Percentiles rank a stretch among this genome's conserved stretches.
Evolutionary conservation across 768 basidiomycete species (phyloP).

Genomic region (Gymnopilus dilepis): DNA sequence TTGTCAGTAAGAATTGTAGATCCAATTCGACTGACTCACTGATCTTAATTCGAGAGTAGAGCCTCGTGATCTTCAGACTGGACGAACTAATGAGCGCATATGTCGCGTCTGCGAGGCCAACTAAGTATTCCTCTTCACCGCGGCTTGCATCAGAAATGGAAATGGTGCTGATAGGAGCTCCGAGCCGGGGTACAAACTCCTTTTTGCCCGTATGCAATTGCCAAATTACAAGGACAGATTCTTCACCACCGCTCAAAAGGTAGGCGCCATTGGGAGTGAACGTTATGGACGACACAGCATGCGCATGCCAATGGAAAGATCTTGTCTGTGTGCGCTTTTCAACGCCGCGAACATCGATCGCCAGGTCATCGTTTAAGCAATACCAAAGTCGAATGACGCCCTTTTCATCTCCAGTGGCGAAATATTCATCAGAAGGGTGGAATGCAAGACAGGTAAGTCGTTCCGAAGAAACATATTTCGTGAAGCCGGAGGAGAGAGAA

Average conservation of each 20-base stretch:
- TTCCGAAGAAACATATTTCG: slow-evolving; percentile 84
- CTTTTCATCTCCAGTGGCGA: slow-evolving; percentile 90
- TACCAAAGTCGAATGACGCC: slow-evolving; percentile 94
- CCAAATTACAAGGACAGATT: slow-evolving; percentile 97
- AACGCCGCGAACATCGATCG: slow-evolving; percentile 57
- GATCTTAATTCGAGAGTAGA: slow-evolving; percentile 78
- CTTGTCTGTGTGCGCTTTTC: slow-evolving; percentile 87
- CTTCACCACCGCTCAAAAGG: slow-evolving; percentile 92
- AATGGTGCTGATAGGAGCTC: slow-evolving; percentile 81
- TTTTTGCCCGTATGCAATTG: slow-evolving; percentile 86
- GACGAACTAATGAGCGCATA: slow-evolving; percentile 76
- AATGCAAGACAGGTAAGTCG: slow-evolving; percentile 82
- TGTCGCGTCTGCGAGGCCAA: slow-evolving; percentile 83
- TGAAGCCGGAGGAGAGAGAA: slow-evolving; percentile 67
- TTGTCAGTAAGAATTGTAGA: background rate
- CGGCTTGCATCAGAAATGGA: slow-evolving; percentile 55
- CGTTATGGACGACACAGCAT: slow-evolving; percentile 83
- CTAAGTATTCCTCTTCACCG: slow-evolving; percentile 84
- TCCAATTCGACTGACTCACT: slow-evolving; percentile 46
- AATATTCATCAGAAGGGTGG: slow-evolving; percentile 90
- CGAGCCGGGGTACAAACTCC: slow-evolving; percentile 92
- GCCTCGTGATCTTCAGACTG: slow-evolving; percentile 72
- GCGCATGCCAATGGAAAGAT: slow-evolving; percentile 95
- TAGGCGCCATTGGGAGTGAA: slow-evolving; percentile 94
- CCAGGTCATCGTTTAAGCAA: slow-evolving; percentile 71